Evolutionary conservation across 768 basidiomycete species (phyloP), one percentile per base, ranked within the genome.

Genomic region (Mycena leptocephala): DNA sequence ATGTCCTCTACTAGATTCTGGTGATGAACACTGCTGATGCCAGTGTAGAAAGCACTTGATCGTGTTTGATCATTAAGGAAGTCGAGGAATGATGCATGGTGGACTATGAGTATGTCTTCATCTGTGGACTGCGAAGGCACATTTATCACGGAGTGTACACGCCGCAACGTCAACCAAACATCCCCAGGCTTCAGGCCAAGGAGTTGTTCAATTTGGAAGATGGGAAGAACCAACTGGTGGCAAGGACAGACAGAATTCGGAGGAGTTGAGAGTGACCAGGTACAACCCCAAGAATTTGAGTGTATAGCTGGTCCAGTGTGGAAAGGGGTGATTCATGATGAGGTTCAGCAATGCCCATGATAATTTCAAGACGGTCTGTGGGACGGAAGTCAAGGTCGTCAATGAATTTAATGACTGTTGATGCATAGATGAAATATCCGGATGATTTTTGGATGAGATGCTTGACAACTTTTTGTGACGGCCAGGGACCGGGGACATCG

Each of bases 261-360:
- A n/a, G n/a, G n/a, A n/a, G n/a, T n/a, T 28, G 46, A 22, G 18
- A 64, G n/a, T n/a, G n/a, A n/a, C n/a, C n/a, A n/a, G n/a, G n/a
- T n/a, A n/a, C n/a, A n/a, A 3, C 58, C 6, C 85, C 74, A 4
- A 89, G 79, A 2, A 66, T 76, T 30, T 86, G 86, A 0, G 88
- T 5, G 53, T 55, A 55, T 5, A 55, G 53, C 26, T 30, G 53
- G 16, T 55, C 53, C 7, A 55, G 18, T 7, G 7, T n/a, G n/a
- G n/a, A n/a, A n/a, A n/a, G n/a, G n/a, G n/a, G n/a, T n/a, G n/a
- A n/a, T n/a, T n/a, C n/a, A n/a, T n/a, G n/a, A n/a, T n/a, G n/a
- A n/a, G n/a, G n/a, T n/a, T n/a, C n/a, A n/a, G n/a, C n/a, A n/a
- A 55, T 5, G 46, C 46, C 46, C 9, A 46, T 46, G 46, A 20